Conservation (phyloP, 108 stramenopile species). For the Mediolabrus comicus region DNA sequence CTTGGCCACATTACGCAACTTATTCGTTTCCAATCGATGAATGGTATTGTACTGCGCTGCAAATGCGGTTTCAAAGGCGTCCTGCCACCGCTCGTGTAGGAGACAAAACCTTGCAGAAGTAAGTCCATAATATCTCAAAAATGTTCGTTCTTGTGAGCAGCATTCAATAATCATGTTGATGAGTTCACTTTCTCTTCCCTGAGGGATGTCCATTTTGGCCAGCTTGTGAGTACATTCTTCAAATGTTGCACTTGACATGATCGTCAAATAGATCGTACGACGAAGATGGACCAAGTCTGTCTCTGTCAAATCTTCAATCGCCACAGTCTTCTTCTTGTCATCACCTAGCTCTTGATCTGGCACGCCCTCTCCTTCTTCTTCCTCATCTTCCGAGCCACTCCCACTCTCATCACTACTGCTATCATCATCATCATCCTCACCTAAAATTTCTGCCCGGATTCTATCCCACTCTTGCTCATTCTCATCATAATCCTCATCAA, state of each 20-base stretch:
- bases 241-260: constrained; percentile 97
- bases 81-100: constrained; percentile 82
- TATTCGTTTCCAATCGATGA: constrained; percentile 98
- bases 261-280: constrained; percentile 97
- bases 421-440: constrained; percentile 63
- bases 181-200: constrained; percentile 81
- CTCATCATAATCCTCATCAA: constrained; percentile 81
- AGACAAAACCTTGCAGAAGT: constrained; percentile 95
- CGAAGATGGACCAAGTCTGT: constrained; percentile 95
- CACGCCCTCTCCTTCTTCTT: constrained; percentile 57
- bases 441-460: constrained; percentile 93
- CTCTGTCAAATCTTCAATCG: constrained; percentile 83
- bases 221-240: constrained; percentile 99
- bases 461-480: constrained; percentile 87
- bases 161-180: constrained; percentile 99
- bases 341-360: constrained; percentile 20
- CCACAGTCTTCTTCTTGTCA: constrained; percentile 41
- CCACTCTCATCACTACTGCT: constrained; percentile 44
- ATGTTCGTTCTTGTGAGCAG: constrained; percentile 97
- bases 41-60: constrained; percentile 87
- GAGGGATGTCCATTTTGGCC: constrained; percentile 90
- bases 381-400: constrained; percentile 55
- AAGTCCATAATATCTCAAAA: constrained; percentile 93
- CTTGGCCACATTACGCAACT: constrained; percentile 98
- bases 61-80: constrained; percentile 89